Base-by-base conservation (phyloP, 1,139 yeast species). In the Scheffersomyces titani region DNA sequence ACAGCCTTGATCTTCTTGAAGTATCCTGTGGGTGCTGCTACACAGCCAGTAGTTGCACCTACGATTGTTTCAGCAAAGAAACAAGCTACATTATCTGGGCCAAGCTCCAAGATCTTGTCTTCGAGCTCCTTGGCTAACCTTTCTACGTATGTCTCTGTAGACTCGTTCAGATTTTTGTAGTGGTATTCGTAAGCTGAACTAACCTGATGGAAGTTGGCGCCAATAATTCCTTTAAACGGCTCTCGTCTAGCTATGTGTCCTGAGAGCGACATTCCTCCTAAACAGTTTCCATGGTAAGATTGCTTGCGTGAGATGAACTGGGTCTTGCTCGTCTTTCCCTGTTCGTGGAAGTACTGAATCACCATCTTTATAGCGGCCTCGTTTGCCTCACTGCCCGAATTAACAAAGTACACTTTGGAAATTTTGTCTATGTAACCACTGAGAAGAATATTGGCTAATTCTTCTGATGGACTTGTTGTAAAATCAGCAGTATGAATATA, bases 231-330 rank as follows among this genome's bases (percentile, higher is more conserved):
- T 40, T 64, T 59, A 53, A 57, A 65, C 3, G 64, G 63, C 22
- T 49, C 51, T 44, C 62, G 57, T 51, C 69, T 57, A n/a, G 58
- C 40, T 7, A 55, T 54, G 54, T 59, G 61, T 2, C 68, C 63
- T 3, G 64, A 59, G 47, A 67, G 51, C 2, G 69, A 60, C 58
- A 67, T 56, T 18, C 63, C 62, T 9, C 64, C 66, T 13, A 65
- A 54, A 48, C 67, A 60, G 57, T 65, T 63, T 5, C 70, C 70
- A 56, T 67, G 70, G 58, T 66, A 67, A 3, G 69, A 61, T 50
- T 63, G 65, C 20, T 60, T 56, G 44, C 70, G 56, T 9, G 64
- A 57, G 22, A 67, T 62, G 46, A 64, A 61, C 22, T 59, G 55
- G 44, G 57, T 61, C 36, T 65, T 61, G 19, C 56, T 51, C 11